Base-by-base conservation (phyloP, 345 rosid genomes). In the Capsella bursapastoris region DNA sequence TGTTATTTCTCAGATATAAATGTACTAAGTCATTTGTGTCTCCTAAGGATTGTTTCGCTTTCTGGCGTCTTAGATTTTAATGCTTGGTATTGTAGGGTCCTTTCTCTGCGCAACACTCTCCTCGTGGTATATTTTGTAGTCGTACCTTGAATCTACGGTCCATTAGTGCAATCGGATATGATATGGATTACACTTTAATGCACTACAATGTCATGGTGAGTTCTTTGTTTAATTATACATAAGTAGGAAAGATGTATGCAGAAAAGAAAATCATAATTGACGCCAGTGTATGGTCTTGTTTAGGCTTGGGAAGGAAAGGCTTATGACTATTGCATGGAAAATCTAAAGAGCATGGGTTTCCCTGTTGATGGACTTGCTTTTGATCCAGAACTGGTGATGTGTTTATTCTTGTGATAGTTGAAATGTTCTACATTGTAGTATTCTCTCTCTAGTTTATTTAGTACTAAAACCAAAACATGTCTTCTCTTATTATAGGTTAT, bases 221-320 rank as follows among this genome's bases (percentile, higher is more conserved):
- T 60, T 56, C 37, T 27, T 31, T n/a, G 71, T 68, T 44, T 41
- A 28, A 40, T 6, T 56, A 28, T 57, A 61, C 38, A 28, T 58
- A 9, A 18, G 43, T 25, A 12, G 43, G n/a, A 18, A 29, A 5
- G n/a, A 1, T 22, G 0, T 52, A 40, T 16, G 38, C 56, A 48
- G 4, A 22, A 25, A 32, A 32, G 35, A 32, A 31, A 41, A 4
- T 27, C 15, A 3, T 37, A 18, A 2, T 5, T 78, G 68, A 63
- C 22, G 47, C 11, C 25, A 13, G 31, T 57, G 64, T 50, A 34
- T 74, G 43, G 52, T 49, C 52, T 78, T 58, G 25, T 37, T 61
- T 82, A 94, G 97, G 96, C 98, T 71, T 94, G 98, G 98, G 98
- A 94, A 88, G 98, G 98, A 55, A 85, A 87, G 48, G 98, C 98